Evolutionary conservation across 108 stramenopile genomes (phyloP), one percentile per base, ranked within the genome.

Genomic region (Schizochytrium sp.): DNA sequence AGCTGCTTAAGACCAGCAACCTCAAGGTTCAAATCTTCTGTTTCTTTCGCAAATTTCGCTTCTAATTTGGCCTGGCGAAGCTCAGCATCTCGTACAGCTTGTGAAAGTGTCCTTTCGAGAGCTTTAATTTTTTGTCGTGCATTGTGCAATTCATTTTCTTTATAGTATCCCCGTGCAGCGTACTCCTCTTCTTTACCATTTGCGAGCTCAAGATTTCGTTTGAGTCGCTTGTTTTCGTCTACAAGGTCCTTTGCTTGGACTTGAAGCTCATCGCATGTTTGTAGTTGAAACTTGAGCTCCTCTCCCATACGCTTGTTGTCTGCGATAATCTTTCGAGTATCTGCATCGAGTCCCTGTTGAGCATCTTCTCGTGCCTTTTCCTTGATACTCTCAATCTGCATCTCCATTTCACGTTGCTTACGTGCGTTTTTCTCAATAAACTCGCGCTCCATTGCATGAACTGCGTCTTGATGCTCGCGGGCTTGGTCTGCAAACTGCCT

Each of bases 231-330:
- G 44, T 47, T 72, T 47, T 91, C 72, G 13, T 89, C 92, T 56
- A 46, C 72, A n/a, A 92, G 88, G 42, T 19, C 46, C 69, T 57
- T 50, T 41, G 59, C 89, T 72, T 93, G 92, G 4, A 61, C 49
- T 56, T 92, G 88, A 3, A 93, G 91, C 87, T 92, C 93, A 10
- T 72, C 64, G 42, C 91, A 89, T 55, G 91, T 91, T 88, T 90
- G 72, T 64, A 73, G 88, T 72, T 93, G 94, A 46, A 94, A 93
- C 40, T 88, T 64, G 3, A 94, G 92, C 92, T 94, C 94, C 83
- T 93, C 93, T 13, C 44, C 72, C 91, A 93, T 90, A 50, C 92
- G 90, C 44, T 91, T 91, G 92, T 93, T 93, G 17, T 94, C 90
- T 17, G 42, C 19, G 12, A 91, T 73, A 44, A 94, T 91, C 49